Evolutionary conservation across 345 rosid species (phyloP), one percentile per base, ranked within the genome.

Genomic region (Jatropha curcas): DNA sequence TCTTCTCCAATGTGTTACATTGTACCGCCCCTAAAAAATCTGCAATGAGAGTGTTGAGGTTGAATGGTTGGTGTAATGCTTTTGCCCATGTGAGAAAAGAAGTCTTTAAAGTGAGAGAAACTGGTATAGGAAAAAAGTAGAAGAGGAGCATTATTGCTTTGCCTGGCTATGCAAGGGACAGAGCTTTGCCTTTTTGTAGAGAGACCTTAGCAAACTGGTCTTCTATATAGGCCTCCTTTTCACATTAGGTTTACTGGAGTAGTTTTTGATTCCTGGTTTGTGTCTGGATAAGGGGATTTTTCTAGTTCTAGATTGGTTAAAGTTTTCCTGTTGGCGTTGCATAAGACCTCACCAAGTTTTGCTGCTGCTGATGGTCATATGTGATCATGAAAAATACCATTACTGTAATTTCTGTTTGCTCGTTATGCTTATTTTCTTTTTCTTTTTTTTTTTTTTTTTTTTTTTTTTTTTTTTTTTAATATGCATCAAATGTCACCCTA

Each of bases 61-160:
- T 22, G 28, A 59, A 63, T 5, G 59, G 56, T 56, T 58, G 31
- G 3, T 50, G 27, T 61, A 14, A 46, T 58, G 73, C 66, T 52
- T 72, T 69, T 60, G 35, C 48, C 68, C 70, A 22, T 75, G 64
- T 68, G 55, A 57, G 63, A 45, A 68, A 20, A 71, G 57, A 66
- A 30, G 66, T 39, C 22, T n/a, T 65, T 33, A 0, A 30, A 57
- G 27, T 53, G 71, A 39, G 62, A 30, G 31, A 63, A 63, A 17
- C 43, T 24, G 65, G 50, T 50, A 51, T n/a, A n/a, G 68, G 10
- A 68, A 17, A 28, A 46, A 57, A 51, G 28, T 62, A 27, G 48
- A 27, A 28, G 16, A 67, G 55, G 64, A 60, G 67, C 65, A 77
- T 58, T 50, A 52, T 76, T 64, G 72, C 30, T 70, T 59, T 50